phyloP scores from a whole-genome alignment of 2,329 filamentous ascomycete genomes.

The Claviceps pazoutovae region DNA sequence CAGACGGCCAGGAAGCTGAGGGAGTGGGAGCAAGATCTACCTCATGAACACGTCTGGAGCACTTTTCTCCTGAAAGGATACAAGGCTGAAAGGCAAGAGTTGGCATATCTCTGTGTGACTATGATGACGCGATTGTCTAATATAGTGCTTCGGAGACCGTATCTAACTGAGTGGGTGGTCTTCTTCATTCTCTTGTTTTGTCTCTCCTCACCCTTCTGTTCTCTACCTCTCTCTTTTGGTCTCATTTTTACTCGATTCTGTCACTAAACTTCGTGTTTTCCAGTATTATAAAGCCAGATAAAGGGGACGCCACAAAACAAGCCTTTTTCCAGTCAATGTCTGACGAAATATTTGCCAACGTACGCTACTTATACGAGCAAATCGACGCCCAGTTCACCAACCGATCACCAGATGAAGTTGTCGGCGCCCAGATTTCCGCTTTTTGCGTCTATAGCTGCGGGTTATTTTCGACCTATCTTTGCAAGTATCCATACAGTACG shows the following conservation, averaged over 20 bases:
- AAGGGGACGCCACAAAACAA: slow-evolving; percentile 22
- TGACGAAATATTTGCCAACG: slow-evolving; percentile 33
- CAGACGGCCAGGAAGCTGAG: slow-evolving; percentile 27
- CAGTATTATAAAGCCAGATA: slow-evolving; percentile 30
- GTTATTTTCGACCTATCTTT: slow-evolving; percentile 36
- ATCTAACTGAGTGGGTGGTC: slow-evolving; percentile 31
- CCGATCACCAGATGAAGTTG: slow-evolving; percentile 30
- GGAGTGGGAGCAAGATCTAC: slow-evolving; percentile 35
- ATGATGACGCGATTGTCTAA: slow-evolving; percentile 43
- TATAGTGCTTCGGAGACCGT: slow-evolving; percentile 41
- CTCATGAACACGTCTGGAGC: slow-evolving; percentile 34
- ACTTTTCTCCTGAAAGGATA: slow-evolving; percentile 27
- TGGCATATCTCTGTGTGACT: slow-evolving; percentile 41
- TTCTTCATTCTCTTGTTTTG: background rate
- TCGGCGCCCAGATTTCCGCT: slow-evolving; percentile 39
- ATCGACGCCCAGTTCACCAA: slow-evolving; percentile 36
- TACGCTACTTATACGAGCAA: slow-evolving; percentile 33
- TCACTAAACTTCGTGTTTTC: background rate
- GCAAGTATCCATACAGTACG: slow-evolving; percentile 36
- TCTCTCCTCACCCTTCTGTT: too few relatives aligned
- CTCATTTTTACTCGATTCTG: background rate
- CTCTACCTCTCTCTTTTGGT: background rate
- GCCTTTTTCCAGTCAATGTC: slow-evolving; percentile 31
- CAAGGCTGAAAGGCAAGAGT: slow-evolving; percentile 33
- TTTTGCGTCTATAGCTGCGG: slow-evolving; percentile 44